phyloP scores from a whole-genome alignment of 805 yeast species.

The Pichia sporocuriosa region DNA sequence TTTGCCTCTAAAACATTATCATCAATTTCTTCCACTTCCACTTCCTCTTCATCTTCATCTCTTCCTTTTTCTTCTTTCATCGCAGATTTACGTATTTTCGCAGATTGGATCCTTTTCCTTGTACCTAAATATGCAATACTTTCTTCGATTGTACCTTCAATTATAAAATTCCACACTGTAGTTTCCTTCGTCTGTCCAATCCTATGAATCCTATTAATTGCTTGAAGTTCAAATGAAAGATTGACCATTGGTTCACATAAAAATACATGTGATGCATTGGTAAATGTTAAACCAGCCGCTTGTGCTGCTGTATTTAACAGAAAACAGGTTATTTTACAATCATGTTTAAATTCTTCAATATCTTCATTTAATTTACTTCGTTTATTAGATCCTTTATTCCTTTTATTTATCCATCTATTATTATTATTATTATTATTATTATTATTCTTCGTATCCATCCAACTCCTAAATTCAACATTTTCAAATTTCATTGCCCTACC shows the following conservation, averaged over 20 bases:
- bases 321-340: constrained; percentile 69
- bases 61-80: constrained; percentile 17
- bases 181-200: constrained; percentile 83
- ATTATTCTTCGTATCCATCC: constrained; percentile 27
- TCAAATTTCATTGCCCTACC: constrained; percentile 59
- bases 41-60: constrained; percentile 9
- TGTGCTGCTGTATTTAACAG: constrained; percentile 78
- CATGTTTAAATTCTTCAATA: constrained; percentile 54
- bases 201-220: constrained; percentile 84
- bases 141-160: constrained; percentile 82
- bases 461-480: constrained; percentile 50
- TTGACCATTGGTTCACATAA: constrained; percentile 90
- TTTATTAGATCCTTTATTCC: too few species aligned
- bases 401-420: neutral
- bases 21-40: constrained; percentile 20
- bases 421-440: neutral
- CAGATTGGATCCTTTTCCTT: constrained; percentile 45
- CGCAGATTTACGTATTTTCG: constrained; percentile 21
- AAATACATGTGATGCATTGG: constrained; percentile 89
- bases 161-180: constrained; percentile 87
- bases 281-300: constrained; percentile 84
- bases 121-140: constrained; percentile 68
- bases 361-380: constrained; percentile 27
- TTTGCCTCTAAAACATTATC: constrained; percentile 45
- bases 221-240: constrained; percentile 82